Evolutionary conservation across 495 filamentous ascomycete genomes (phyloP).

Genomic region (Aspergillus cavernicola): DNA sequence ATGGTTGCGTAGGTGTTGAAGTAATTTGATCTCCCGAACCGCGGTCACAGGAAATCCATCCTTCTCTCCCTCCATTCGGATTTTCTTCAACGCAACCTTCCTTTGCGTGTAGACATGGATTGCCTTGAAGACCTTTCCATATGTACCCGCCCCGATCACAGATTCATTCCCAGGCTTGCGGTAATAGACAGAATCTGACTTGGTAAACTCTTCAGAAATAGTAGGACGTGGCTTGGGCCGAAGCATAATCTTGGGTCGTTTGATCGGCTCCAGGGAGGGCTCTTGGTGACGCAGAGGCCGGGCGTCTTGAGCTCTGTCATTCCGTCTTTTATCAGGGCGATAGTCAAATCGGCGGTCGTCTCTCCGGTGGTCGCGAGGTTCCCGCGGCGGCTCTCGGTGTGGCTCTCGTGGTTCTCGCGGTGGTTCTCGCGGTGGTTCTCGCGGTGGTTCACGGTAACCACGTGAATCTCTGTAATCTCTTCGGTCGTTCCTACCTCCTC

Average conservation of each 20-base stretch:
- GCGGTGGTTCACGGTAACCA: constrained; percentile 44
- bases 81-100: constrained; percentile 88
- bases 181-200: constrained; percentile 83
- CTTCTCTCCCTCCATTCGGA: constrained; percentile 93
- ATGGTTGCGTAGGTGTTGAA: constrained; percentile 86
- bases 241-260: constrained; percentile 66
- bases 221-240: constrained; percentile 67
- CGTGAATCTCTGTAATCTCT: constrained; percentile 43
- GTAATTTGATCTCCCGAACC: constrained; percentile 91
- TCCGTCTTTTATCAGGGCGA: constrained; percentile 35
- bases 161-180: constrained; percentile 92
- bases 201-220: constrained; percentile 64
- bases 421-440: constrained; percentile 32
- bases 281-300: constrained; percentile 42
- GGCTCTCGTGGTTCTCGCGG: neutral
- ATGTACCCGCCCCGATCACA: constrained; percentile 88
- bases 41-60: constrained; percentile 98
- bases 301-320: constrained; percentile 33
- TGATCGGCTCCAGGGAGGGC: constrained; percentile 45
- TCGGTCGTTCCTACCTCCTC: constrained; percentile 37
- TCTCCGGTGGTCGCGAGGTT: constrained; percentile 43
- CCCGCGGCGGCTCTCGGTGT: constrained; percentile 25
- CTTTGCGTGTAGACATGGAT: constrained; percentile 89
- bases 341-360: constrained; percentile 39
- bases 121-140: constrained; percentile 98